A percentile compares a stretch with the other conserved stretches of the same genome.
Conservation (phyloP, 495 filamentous ascomycete genomes). For the Glarea lozoyensis region DNA sequence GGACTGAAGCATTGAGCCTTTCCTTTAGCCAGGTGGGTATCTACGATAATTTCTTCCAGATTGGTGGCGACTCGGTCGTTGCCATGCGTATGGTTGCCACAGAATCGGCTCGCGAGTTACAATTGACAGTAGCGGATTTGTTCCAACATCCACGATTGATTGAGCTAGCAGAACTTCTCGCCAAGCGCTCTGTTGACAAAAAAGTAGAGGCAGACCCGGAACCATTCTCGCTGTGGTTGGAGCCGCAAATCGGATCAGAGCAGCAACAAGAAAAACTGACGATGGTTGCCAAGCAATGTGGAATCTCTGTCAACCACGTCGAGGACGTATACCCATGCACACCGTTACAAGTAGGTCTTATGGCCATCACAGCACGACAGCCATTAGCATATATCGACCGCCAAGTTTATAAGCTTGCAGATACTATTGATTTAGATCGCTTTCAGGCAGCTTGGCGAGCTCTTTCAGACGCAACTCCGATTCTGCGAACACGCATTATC, state of each 20-base stretch:
- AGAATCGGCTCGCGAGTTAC: neutral
- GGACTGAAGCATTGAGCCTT: neutral
- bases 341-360: slow-evolving; percentile 42
- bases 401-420: slow-evolving; percentile 34
- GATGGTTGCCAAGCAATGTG: slow-evolving; percentile 36
- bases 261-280: slow-evolving; percentile 23
- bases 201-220: neutral
- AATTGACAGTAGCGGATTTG: slow-evolving; percentile 38
- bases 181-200: neutral
- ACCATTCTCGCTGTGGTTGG: neutral
- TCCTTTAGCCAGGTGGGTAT: neutral
- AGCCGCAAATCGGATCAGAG: slow-evolving; percentile 7
- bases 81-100: slow-evolving; percentile 31
- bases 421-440: slow-evolving; percentile 28
- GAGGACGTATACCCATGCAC: slow-evolving; percentile 53
- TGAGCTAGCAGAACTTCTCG: slow-evolving; percentile 19
- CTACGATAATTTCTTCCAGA: slow-evolving; percentile 35
- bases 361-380: slow-evolving; percentile 33
- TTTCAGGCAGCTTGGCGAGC: slow-evolving; percentile 40
- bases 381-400: slow-evolving; percentile 32
- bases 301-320: slow-evolving; percentile 31
- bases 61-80: slow-evolving; percentile 42
- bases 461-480: neutral
- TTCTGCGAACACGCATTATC: neutral
- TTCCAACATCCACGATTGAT: slow-evolving; percentile 36